Evolutionary conservation across 2,329 filamentous ascomycete genomes (phyloP).

Genomic region (Graphilbum ipis-grandicollis): DNA sequence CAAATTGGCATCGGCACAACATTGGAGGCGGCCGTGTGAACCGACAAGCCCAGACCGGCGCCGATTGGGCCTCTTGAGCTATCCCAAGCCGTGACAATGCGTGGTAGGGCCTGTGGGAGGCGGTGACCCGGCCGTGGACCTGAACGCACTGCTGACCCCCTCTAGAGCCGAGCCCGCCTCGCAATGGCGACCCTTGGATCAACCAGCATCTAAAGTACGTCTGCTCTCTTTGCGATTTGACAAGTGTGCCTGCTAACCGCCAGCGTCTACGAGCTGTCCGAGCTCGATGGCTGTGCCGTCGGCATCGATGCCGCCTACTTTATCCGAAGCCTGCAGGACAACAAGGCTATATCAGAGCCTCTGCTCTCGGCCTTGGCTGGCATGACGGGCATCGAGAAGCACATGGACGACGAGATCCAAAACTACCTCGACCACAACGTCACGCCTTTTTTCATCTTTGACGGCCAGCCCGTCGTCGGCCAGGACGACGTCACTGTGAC

Average conservation of each 20-base stretch:
- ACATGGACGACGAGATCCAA: conserved; percentile 62
- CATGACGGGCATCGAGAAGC: conserved; percentile 58
- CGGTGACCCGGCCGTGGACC: too few species aligned
- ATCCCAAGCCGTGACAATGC: not conserved
- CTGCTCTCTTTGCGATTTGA: not conserved
- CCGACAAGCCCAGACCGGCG: too few species aligned
- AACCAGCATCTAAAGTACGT: not conserved
- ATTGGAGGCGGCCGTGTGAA: too few species aligned
- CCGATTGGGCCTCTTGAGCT: too few species aligned
- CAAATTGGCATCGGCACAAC: too few species aligned
- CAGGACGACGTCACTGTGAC: conserved; percentile 54
- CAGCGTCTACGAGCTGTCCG: conserved; percentile 46
- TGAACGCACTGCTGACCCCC: not conserved
- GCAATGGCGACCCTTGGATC: not conserved
- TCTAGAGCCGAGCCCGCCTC: not conserved
- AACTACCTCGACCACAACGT: conserved; percentile 53
- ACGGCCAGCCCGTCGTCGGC: conserved; percentile 65
- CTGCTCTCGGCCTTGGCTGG: conserved; percentile 82
- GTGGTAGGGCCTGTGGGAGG: too few species aligned
- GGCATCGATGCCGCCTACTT: conserved; percentile 86
- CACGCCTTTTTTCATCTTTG: conserved; percentile 78
- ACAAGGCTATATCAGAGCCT: conserved; percentile 58
- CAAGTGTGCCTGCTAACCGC: not conserved
- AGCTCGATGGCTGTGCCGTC: conserved; percentile 57
- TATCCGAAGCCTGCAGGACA: conserved; percentile 60